These are phyloP conservation scores for Eutrema japonicum DNA, from an alignment of 345 rosid species.

Conservation along the genomic window DNA sequence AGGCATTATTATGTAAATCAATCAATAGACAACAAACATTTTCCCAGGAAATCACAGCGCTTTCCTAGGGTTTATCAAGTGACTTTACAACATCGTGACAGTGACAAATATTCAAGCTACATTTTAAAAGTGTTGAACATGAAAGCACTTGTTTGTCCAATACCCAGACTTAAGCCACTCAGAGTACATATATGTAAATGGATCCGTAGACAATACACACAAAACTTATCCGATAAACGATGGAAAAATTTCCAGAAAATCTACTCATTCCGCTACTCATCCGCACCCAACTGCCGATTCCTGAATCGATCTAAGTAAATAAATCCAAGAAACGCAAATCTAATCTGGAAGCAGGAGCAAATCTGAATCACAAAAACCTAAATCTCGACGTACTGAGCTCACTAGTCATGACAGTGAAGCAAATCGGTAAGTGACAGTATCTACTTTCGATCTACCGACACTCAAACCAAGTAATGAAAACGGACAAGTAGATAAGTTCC, in stretches of 20 bases:
- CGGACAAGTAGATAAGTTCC: not conserved
- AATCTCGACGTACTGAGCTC: slow-evolving; percentile 41
- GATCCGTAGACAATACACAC: slow-evolving; percentile 16
- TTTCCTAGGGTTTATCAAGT: not conserved
- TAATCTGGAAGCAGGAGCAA: slow-evolving; percentile 18
- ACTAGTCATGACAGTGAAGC: slow-evolving; percentile 30
- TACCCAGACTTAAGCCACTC: slow-evolving; percentile 9
- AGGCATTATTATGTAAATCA: not conserved
- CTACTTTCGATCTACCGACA: slow-evolving; percentile 42
- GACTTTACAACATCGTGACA: slow-evolving; percentile 23
- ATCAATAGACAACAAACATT: slow-evolving; percentile 19
- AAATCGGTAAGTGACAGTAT: slow-evolving; percentile 25
- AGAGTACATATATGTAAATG: not conserved
- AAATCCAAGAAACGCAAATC: slow-evolving; percentile 26
- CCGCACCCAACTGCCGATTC: not conserved
- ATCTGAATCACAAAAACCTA: slow-evolving; percentile 26
- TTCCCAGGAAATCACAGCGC: not conserved
- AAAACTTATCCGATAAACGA: slow-evolving; percentile 4
- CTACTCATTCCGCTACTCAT: not conserved
- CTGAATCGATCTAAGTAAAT: slow-evolving; percentile 35
- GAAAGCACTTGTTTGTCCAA: slow-evolving; percentile 9
- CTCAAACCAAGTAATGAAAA: slow-evolving; percentile 26
- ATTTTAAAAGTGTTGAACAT: slow-evolving; percentile 12
- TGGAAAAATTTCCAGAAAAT: not conserved
- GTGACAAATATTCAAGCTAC: slow-evolving; percentile 31